These are phyloP conservation scores for Fusarium tuaranense DNA, from an alignment of 2,329 filamentous ascomycete species.

Conservation along the genomic window DNA sequence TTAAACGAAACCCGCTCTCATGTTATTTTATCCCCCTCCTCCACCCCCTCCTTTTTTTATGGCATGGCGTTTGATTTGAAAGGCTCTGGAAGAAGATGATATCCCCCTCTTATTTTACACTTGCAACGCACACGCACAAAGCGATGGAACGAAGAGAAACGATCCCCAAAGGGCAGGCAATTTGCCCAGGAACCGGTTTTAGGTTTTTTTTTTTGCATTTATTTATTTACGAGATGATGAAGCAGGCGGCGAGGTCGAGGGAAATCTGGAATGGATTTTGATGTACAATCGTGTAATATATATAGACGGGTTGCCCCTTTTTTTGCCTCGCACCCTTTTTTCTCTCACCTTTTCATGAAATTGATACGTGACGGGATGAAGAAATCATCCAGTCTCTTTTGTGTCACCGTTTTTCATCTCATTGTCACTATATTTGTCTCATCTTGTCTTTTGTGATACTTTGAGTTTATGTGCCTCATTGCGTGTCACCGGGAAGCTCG, in stretches of 20 bases:
- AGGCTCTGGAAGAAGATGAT: constrained; percentile 44
- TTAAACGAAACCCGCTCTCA: neutral
- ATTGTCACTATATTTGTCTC: too few species aligned
- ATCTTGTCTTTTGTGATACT: neutral
- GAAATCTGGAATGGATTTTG: neutral
- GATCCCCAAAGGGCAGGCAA: constrained; percentile 4
- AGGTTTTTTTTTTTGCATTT: constrained; percentile 8
- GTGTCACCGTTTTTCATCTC: neutral
- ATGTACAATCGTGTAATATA: constrained; percentile 42
- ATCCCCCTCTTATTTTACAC: constrained; percentile 42
- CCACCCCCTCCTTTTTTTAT: constrained; percentile 2
- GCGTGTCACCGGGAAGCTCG: constrained; percentile 22
- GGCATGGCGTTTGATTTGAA: constrained; percentile 42
- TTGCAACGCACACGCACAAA: constrained; percentile 27
- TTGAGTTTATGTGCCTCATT: constrained; percentile 11
- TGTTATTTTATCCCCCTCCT: neutral
- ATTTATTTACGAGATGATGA: constrained; percentile 17
- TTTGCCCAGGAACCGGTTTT: neutral
- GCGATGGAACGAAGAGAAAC: constrained; percentile 26
- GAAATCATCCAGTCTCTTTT: neutral
- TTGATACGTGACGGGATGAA: neutral
- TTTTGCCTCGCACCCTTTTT: constrained; percentile 9
- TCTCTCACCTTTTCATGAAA: neutral
- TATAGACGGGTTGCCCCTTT: constrained; percentile 29
- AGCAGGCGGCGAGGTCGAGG: neutral